These are phyloP conservation scores for Thielaviopsis populi DNA, from an alignment of 2,329 filamentous ascomycete species.

Conservation along the genomic window DNA sequence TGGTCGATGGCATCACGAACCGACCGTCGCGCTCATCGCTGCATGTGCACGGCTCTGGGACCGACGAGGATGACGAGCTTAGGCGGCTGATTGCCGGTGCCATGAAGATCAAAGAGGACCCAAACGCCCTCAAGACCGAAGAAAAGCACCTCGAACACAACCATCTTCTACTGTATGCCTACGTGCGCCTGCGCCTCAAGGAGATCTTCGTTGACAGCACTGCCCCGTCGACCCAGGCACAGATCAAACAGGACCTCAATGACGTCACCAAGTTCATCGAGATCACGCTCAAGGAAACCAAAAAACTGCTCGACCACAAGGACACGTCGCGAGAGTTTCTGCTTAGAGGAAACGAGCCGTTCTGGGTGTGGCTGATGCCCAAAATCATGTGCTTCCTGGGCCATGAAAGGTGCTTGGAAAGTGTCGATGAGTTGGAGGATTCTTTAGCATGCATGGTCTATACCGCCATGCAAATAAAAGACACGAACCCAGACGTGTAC, in stretches of 20 bases:
- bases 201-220: constrained; percentile 31
- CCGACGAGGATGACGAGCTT: constrained; percentile 57
- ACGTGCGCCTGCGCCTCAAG: constrained; percentile 64
- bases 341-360: constrained; percentile 42
- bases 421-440: constrained; percentile 13
- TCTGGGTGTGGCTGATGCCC: constrained; percentile 51
- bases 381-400: constrained; percentile 43
- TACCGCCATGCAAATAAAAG: constrained; percentile 15
- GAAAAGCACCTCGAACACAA: constrained; percentile 62
- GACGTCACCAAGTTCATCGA: constrained; percentile 59
- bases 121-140: constrained; percentile 39
- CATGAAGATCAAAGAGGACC: constrained; percentile 38
- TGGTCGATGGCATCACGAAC: constrained; percentile 42
- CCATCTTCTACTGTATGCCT: constrained; percentile 72
- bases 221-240: not conserved
- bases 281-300: constrained; percentile 60
- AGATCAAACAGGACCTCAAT: constrained; percentile 27
- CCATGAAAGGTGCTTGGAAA: constrained; percentile 28
- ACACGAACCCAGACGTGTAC: constrained; percentile 13
- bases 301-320: constrained; percentile 44
- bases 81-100: constrained; percentile 50
- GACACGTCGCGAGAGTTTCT: constrained; percentile 30
- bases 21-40: not conserved
- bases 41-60: constrained; percentile 51
- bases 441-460: constrained; percentile 15